phyloP scores from a whole-genome alignment of 2,329 filamentous ascomycete genomes.

The Nothophoma quercina region DNA sequence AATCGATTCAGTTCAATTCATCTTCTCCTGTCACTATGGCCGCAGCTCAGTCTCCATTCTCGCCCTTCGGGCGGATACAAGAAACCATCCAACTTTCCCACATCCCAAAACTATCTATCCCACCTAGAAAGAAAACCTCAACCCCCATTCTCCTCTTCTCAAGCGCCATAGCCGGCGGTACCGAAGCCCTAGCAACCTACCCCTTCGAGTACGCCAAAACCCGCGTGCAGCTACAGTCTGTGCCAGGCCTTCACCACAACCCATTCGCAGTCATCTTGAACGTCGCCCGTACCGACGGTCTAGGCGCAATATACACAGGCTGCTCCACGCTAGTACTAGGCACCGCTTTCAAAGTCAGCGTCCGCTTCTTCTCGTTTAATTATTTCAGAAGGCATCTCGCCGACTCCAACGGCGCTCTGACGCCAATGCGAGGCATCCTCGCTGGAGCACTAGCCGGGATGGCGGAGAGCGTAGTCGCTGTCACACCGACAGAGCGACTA shows the following conservation, averaged over 20 bases:
- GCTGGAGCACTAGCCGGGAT: constrained; percentile 40
- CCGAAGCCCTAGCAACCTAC: constrained; percentile 60
- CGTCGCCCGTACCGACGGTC: constrained; percentile 29
- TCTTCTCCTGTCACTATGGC: background rate
- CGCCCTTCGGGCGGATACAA: background rate
- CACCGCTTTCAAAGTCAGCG: constrained; percentile 42
- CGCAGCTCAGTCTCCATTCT: background rate
- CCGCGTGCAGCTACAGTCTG: constrained; percentile 35
- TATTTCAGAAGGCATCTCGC: constrained; percentile 36
- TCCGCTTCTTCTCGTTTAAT: constrained; percentile 44
- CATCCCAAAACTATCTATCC: background rate
- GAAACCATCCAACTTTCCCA: background rate
- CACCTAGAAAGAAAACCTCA: constrained; percentile 9
- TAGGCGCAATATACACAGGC: constrained; percentile 42
- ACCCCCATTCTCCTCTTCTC: constrained; percentile 53
- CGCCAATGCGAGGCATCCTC: constrained; percentile 33
- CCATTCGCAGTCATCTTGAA: constrained; percentile 33
- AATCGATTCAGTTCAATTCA: no score
- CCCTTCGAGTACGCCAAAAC: constrained; percentile 48
- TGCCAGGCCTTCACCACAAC: constrained; percentile 19
- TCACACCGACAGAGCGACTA: constrained; percentile 42
- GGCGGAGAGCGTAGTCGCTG: constrained; percentile 38
- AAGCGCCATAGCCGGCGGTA: constrained; percentile 61
- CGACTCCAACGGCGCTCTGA: constrained; percentile 35
- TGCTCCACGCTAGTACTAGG: constrained; percentile 38